These are phyloP conservation scores for Plenodomus biglobosus DNA, from an alignment of 2,329 filamentous ascomycete genomes.

Conservation along the genomic window DNA sequence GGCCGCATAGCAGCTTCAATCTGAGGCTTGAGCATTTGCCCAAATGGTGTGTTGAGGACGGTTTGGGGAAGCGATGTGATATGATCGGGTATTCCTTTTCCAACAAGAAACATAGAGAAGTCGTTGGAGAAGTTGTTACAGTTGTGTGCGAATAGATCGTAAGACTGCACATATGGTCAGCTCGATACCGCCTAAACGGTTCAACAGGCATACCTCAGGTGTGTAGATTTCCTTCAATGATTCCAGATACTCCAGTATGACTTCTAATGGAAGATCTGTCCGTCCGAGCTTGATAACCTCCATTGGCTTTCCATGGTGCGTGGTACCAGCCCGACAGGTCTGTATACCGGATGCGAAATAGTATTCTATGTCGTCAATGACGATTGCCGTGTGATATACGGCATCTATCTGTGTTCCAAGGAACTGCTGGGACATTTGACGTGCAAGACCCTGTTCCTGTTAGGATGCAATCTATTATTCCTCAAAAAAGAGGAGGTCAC, in stretches of 20 bases:
- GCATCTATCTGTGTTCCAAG: constrained; percentile 79
- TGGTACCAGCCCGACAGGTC: constrained; percentile 74
- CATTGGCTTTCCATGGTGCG: constrained; percentile 84
- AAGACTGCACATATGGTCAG: constrained; percentile 25
- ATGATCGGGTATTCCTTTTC: constrained; percentile 82
- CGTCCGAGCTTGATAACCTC: constrained; percentile 72
- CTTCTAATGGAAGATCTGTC: constrained; percentile 76
- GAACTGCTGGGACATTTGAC: constrained; percentile 57
- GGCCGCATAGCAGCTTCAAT: constrained; percentile 65
- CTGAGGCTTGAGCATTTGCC: constrained; percentile 81
- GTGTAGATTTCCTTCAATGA: constrained; percentile 83
- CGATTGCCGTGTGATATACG: constrained; percentile 91
- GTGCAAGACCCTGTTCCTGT: constrained; percentile 54
- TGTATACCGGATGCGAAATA: constrained; percentile 88
- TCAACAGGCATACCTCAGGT: constrained; percentile 58
- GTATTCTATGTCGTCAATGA: constrained; percentile 83
- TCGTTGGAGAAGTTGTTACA: constrained; percentile 98
- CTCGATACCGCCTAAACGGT: not conserved
- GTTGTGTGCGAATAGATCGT: constrained; percentile 70
- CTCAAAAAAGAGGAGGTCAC: no score
- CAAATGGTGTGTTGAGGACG: constrained; percentile 83
- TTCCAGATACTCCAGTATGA: constrained; percentile 84
- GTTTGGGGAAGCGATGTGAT: constrained; percentile 83
- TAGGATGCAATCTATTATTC: no score
- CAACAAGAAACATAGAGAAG: constrained; percentile 83